A percentile compares a stretch with the other conserved stretches of the same genome.
Evolutionary conservation across 768 basidiomycete species (phyloP).

Genomic region (Russula brevipes): DNA sequence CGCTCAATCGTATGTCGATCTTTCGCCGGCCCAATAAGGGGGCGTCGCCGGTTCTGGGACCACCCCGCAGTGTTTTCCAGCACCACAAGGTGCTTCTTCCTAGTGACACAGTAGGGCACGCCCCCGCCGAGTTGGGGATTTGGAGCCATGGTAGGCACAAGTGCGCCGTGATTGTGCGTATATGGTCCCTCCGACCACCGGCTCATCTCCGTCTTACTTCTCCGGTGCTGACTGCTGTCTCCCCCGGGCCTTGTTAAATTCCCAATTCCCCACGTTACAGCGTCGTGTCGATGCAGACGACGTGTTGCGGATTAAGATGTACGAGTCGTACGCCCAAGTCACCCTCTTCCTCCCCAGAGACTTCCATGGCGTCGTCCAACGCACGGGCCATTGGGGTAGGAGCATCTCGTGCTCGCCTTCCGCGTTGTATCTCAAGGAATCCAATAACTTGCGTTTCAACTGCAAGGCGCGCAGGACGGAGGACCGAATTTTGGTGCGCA

Average conservation of each 20-base stretch:
- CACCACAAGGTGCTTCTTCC: background rate
- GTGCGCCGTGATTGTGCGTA: conserved; percentile 13
- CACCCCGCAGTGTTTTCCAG: conserved; percentile 1
- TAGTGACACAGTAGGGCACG: background rate
- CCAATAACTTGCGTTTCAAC: conserved; percentile 10
- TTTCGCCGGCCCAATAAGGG: background rate
- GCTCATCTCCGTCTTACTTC: background rate
- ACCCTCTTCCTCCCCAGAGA: conserved; percentile 15
- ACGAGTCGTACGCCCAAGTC: conserved; percentile 9
- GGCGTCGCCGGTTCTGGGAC: background rate
- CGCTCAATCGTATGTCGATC: background rate
- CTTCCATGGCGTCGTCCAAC: conserved; percentile 18
- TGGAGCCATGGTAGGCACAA: conserved; percentile 5
- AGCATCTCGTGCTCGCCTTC: conserved; percentile 17
- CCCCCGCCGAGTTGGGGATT: background rate
- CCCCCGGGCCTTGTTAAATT: too few relatives aligned
- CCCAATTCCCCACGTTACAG: background rate
- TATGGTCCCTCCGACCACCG: background rate
- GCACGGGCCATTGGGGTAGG: conserved; percentile 16
- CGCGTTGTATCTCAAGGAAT: conserved; percentile 11
- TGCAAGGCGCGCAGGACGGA: conserved; percentile 1
- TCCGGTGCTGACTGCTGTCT: background rate
- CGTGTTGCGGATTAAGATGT: conserved; percentile 12
- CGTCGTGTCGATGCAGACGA: background rate
- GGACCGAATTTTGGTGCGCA: conserved; percentile 13